Evolutionary conservation across 345 rosid species (phyloP).

Genomic region (Murraya paniculata): DNA sequence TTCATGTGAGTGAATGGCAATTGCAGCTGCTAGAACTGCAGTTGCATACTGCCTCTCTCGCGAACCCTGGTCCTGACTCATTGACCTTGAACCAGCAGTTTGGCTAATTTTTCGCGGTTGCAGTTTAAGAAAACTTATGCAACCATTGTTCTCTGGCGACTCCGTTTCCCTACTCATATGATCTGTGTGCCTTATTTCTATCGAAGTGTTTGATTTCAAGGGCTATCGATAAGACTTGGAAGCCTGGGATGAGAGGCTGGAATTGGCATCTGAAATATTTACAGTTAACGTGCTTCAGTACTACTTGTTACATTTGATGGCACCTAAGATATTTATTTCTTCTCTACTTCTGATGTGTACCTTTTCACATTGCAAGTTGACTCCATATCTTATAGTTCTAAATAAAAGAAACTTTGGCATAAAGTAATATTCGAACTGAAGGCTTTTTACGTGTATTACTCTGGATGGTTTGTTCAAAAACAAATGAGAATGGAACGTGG

Average conservation of each 20-base stretch:
- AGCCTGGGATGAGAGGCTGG: too few relatives aligned
- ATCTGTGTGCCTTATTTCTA: not conserved
- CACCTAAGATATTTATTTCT: not conserved
- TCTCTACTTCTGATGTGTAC: not conserved
- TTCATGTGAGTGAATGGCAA: constrained; percentile 31
- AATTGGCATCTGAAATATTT: not conserved
- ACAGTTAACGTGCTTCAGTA: not conserved
- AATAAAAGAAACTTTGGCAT: not conserved
- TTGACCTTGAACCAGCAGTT: not conserved
- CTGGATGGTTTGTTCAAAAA: not conserved
- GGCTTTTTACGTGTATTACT: not conserved
- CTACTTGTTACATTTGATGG: not conserved
- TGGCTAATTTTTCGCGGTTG: constrained; percentile 17
- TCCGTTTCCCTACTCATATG: not conserved
- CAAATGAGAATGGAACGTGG: not conserved
- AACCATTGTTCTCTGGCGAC: constrained; percentile 5
- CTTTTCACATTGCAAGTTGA: not conserved
- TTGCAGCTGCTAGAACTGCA: constrained; percentile 40
- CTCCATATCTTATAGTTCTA: not conserved
- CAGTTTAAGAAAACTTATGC: not conserved
- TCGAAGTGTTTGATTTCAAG: not conserved
- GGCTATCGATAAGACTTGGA: not conserved
- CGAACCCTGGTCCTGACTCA: constrained; percentile 13
- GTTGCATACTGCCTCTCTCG: constrained; percentile 14
- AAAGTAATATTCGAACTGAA: not conserved